These are phyloP conservation scores for Cutaneotrichosporon sp. DNA, from an alignment of 1,284 basidiomycete genomes.

Conservation along the genomic window DNA sequence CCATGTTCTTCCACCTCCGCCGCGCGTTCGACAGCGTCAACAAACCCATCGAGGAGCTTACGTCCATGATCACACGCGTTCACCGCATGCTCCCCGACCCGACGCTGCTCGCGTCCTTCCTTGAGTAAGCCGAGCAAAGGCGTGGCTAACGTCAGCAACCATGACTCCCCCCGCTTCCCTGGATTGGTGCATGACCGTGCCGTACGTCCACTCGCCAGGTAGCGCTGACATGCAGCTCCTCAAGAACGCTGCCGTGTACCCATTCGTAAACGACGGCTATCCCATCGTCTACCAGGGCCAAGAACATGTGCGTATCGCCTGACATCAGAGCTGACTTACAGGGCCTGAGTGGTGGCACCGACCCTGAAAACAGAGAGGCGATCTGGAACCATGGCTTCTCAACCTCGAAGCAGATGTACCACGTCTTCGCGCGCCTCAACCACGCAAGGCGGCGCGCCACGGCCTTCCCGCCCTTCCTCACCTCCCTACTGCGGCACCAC, in stretches of 20 bases:
- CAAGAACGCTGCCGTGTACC: slow-evolving; percentile 55
- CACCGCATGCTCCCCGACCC: slow-evolving; percentile 47
- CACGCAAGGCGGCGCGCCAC: slow-evolving; percentile 62
- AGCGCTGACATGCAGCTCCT: slow-evolving; percentile 37
- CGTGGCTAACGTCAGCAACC: slow-evolving; percentile 42
- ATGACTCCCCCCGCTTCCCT: slow-evolving; percentile 54
- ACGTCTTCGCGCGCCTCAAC: slow-evolving; percentile 62
- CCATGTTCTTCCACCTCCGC: slow-evolving; percentile 58
- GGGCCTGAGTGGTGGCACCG: slow-evolving; percentile 56
- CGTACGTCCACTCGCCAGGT: slow-evolving; percentile 24
- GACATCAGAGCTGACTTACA: slow-evolving; percentile 36
- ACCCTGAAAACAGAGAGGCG: slow-evolving; percentile 52
- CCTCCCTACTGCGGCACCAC: slow-evolving; percentile 58
- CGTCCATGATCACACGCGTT: slow-evolving; percentile 41
- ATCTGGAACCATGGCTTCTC: slow-evolving; percentile 56
- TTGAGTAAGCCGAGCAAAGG: slow-evolving; percentile 44
- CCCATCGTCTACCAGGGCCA: slow-evolving; percentile 63
- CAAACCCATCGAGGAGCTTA: slow-evolving; percentile 39
- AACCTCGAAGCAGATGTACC: slow-evolving; percentile 56
- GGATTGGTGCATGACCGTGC: slow-evolving; percentile 37
- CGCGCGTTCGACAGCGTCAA: slow-evolving; percentile 40
- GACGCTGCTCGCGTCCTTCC: slow-evolving; percentile 53
- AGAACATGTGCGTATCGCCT: slow-evolving; percentile 51
- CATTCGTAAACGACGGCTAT: slow-evolving; percentile 57
- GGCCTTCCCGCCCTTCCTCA: slow-evolving; percentile 58